A percentile compares a stretch with the other conserved stretches of the same genome.
These are phyloP conservation scores for Trichoderma arundinaceum DNA, from an alignment of 2,329 filamentous ascomycete genomes.

Conservation along the genomic window DNA sequence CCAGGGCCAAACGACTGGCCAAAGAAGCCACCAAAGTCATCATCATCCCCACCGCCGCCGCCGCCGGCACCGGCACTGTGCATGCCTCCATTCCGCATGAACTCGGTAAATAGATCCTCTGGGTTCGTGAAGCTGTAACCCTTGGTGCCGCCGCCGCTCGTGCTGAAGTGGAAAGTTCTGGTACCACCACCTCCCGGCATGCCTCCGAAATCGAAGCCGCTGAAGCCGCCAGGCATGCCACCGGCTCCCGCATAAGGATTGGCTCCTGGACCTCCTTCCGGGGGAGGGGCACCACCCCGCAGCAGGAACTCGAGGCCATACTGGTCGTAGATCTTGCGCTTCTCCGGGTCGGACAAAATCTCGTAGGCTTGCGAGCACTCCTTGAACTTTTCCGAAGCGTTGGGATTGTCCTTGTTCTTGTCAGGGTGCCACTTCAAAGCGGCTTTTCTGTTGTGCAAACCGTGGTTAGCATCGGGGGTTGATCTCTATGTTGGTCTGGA, in stretches of 20 bases:
- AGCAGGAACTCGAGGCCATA: constrained; percentile 93
- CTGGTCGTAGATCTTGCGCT: constrained; percentile 93
- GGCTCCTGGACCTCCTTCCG: constrained; percentile 60
- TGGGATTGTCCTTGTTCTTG: constrained; percentile 93
- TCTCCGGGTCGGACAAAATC: constrained; percentile 95
- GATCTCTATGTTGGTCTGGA: neutral
- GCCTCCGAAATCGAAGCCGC: constrained; percentile 59
- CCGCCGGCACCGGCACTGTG: constrained; percentile 48
- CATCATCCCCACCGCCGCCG: constrained; percentile 47
- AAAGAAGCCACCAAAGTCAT: constrained; percentile 59
- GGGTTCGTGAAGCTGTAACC: constrained; percentile 86
- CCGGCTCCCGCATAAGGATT: constrained; percentile 65
- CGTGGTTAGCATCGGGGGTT: constrained; percentile 44
- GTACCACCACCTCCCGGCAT: constrained; percentile 53
- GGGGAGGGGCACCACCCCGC: constrained; percentile 73
- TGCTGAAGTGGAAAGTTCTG: constrained; percentile 69
- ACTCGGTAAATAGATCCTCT: constrained; percentile 83
- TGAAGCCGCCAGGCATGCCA: constrained; percentile 60
- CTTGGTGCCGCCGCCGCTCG: constrained; percentile 55
- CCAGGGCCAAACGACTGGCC: constrained; percentile 52
- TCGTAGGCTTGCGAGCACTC: constrained; percentile 98
- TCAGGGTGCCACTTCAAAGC: constrained; percentile 94
- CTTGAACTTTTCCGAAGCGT: constrained; percentile 93
- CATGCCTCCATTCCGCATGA: constrained; percentile 66
- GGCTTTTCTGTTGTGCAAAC: constrained; percentile 65